Base-by-base conservation (phyloP, 371 early-diverging fungal species). In the Lichtheimia corymbifera region DNA sequence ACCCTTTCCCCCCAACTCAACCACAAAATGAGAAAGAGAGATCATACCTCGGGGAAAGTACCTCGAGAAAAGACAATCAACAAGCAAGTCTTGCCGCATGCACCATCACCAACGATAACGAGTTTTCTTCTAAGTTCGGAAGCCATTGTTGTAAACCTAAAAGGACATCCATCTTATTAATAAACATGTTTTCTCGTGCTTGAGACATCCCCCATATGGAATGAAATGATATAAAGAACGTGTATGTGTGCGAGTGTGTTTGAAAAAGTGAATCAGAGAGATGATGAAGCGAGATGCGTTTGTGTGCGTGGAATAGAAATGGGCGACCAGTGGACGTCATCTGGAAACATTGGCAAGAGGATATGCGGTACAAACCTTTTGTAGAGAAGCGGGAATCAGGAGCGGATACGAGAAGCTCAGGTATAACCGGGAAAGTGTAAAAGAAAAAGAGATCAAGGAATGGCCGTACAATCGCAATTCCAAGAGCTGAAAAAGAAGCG, bases 41-140 rank as follows among this genome's bases (percentile, higher is more conserved):
- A 52, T 22, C 63, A 57, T 74, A 90, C 93, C 82, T 90, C 88
- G 45, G 96, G 95, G 84, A 96, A 97, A 27, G 83, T 85, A 49
- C 92, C 92, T 79, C 87, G 90, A 49, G 91, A 88, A 66, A 91
- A 95, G 64, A 93, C 93, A 72, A 95, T 94, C 67, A 96, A 84
- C 69, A 96, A 80, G 73, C 93, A 93, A 25, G 96, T 97, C 82
- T 97, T 97, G 67, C 96, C 97, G 72, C 94, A 93, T 55, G 94
- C 93, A 82, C 95, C 96, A 68, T 96, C 96, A 53, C 97, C 97
- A 49, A 97, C 95, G 70, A 93, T 92, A 58, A 96, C 96, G 66
- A 97, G 85, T 80, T 97, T 97, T 65, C 93, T 86, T 74, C 95
- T 91, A 73, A 95, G 88, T 78, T 92, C 93, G 56, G 93, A 41